A percentile compares a stretch with the other conserved stretches of the same genome.
Evolutionary conservation across 208 protist genomes (phyloP).

Genomic region (Hexamita inflata): DNA sequence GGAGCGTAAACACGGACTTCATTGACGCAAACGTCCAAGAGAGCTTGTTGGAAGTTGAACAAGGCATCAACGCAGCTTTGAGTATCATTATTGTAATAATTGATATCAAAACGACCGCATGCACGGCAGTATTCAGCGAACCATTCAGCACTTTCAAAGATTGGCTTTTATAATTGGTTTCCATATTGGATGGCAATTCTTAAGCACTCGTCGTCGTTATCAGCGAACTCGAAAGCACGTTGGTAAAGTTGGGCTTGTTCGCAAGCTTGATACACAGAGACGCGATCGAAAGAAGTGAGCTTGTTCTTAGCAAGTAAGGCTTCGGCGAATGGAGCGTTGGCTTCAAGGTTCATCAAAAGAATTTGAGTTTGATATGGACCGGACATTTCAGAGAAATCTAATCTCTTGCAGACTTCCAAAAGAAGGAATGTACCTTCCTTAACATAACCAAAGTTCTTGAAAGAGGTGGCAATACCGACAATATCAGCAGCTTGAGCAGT

Average conservation of each 20-base stretch:
- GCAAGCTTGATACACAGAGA: constrained; percentile 80
- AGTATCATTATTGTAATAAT: too few species aligned
- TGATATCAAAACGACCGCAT: neutral
- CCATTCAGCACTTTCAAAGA: neutral
- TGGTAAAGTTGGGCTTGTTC: constrained; percentile 88
- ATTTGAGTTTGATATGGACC: constrained; percentile 89
- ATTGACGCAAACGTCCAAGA: neutral
- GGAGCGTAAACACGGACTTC: constrained; percentile 4
- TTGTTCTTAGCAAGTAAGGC: constrained; percentile 80
- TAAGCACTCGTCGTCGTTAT: neutral
- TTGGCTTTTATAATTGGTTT: neutral
- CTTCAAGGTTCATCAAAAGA: constrained; percentile 95
- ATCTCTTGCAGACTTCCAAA: constrained; percentile 75
- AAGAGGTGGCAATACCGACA: constrained; percentile 69
- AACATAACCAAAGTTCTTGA: constrained; percentile 74
- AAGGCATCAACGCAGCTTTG: neutral
- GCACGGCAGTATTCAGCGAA: neutral
- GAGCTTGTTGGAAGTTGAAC: neutral
- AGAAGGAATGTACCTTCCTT: constrained; percentile 87
- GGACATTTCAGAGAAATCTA: constrained; percentile 52
- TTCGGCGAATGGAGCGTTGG: constrained; percentile 79
- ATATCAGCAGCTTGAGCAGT: neutral
- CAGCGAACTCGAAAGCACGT: constrained; percentile 43
- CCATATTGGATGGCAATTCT: constrained; percentile 19
- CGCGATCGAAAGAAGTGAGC: constrained; percentile 86